Base-by-base conservation (phyloP, 106 monocot genomes). In the Narthecium ossifragum region DNA sequence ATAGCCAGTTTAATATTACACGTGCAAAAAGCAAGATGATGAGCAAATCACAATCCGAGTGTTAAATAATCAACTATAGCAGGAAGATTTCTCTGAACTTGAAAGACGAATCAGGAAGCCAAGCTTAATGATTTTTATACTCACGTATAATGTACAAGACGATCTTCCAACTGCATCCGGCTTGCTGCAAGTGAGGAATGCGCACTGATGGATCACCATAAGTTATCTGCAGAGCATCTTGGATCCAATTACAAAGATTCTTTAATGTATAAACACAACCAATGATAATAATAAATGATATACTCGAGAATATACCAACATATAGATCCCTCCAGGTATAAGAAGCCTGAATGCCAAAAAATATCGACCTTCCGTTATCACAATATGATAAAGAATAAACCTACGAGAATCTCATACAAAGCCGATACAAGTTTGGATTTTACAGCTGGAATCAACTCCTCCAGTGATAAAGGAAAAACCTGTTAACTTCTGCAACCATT, bases 171-270 rank as follows among this genome's bases (percentile, higher is more conserved):
- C 34, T 54, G 48, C 76, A 81, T 67, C 81, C 85, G 51, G 48
- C 37, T 73, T 79, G 78, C n/a, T 86, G 75, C 64, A 90, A 61
- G 72, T 84, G 90, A 34, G 73, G 78, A 58, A 98, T 59, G 21
- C 90, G 66, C 23, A 78, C 80, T 26, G 90, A 86, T 21, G 96
- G 96, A 74, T 90, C 96, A 61, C 96, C 90, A 63, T 98, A 96
- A 4, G 86, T 96, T 62, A 96, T 86, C 94, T 96, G 70, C 33
- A 55, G 51, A 33, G 3, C 8, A 75, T 18, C 26, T 56, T 6
- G 2, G 13, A 62, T 48, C 14, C 52, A 1, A 66, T 46, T 20
- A 29, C 63, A 10, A 29, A 28, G 24, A 28, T 48, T 27, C 30
- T 3, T 10, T 4, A 14, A 46, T 46, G 26, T 27, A 63, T 62